Conservation (phyloP, 495 filamentous ascomycete species). For the Rhizodiscina lignyota region DNA sequence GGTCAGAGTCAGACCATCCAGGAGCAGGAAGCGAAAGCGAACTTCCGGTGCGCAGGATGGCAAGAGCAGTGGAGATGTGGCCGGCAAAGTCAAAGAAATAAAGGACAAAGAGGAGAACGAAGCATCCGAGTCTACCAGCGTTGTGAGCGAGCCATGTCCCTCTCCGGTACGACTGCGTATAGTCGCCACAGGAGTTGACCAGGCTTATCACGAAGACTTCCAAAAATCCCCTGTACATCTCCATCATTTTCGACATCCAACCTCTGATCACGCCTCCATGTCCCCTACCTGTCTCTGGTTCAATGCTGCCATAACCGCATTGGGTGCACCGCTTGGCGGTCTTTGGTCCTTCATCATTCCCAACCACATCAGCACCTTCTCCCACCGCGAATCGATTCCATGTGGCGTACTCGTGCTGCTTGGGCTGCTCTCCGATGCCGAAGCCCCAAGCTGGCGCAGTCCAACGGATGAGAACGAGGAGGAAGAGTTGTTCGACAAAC, state of each 20-base stretch:
- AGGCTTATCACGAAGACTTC: constrained; percentile 9
- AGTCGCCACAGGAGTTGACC: constrained; percentile 6
- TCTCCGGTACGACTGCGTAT: constrained; percentile 5
- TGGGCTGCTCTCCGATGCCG: constrained; percentile 28
- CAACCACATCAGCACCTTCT: constrained; percentile 31
- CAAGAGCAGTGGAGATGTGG: background rate
- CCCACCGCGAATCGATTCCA: constrained; percentile 36
- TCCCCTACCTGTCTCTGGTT: constrained; percentile 46
- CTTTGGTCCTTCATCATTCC: constrained; percentile 48
- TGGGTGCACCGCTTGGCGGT: constrained; percentile 30
- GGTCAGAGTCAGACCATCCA: constrained; percentile 24
- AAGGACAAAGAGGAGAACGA: background rate
- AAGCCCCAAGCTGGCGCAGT: constrained; percentile 41
- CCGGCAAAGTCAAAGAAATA: background rate
- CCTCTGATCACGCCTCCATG: constrained; percentile 6
- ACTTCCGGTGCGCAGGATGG: constrained; percentile 4
- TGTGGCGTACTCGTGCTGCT: constrained; percentile 45
- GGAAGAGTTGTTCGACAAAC: constrained; percentile 10
- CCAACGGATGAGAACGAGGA: constrained; percentile 24
- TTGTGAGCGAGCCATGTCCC: background rate
- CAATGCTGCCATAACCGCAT: constrained; percentile 34
- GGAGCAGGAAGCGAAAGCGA: constrained; percentile 4
- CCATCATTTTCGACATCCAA: constrained; percentile 6
- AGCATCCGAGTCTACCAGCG: background rate
- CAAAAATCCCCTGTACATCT: constrained; percentile 6